Evolutionary conservation across 352 stramenopile species (phyloP).

Genomic region (Aphanomyces invadans): DNA sequence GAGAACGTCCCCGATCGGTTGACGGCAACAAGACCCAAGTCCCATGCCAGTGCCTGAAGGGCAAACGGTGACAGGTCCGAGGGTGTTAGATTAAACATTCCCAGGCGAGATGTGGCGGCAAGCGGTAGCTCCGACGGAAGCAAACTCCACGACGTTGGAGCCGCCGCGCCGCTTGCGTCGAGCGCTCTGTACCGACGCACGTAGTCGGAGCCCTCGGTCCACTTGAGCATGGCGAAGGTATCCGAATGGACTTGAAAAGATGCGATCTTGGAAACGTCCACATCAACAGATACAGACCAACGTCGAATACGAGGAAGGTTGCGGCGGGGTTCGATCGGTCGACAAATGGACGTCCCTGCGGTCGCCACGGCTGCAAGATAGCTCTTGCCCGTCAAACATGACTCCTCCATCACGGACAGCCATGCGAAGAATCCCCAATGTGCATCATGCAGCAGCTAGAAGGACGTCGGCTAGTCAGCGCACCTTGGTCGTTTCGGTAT

Average conservation of each 20-base stretch:
- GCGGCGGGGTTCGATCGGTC: no score
- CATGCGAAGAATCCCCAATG: no score
- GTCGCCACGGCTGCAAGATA: no score
- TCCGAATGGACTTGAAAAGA: background rate
- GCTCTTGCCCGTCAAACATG: no score
- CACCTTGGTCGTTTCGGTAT: no score
- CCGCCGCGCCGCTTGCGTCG: background rate
- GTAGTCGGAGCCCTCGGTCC: conserved; percentile 11
- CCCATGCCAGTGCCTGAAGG: conserved; percentile 10
- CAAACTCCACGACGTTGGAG: background rate
- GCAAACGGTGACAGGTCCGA: conserved; percentile 8
- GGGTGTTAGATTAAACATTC: background rate
- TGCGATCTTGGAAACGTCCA: background rate
- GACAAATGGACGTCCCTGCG: no score
- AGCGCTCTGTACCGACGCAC: conserved; percentile 10
- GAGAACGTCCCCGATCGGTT: background rate
- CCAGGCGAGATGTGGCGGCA: background rate
- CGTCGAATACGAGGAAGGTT: no score
- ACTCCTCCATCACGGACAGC: no score
- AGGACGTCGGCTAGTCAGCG: no score
- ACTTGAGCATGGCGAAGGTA: background rate
- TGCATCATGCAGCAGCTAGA: no score
- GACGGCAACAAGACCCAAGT: conserved; percentile 14
- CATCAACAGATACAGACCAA: no score
- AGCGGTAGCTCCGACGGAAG: background rate